Evolutionary conservation across 2,329 filamentous ascomycete species (phyloP), one percentile per base, ranked within the genome.

Genomic region (Fusarium chaquense): DNA sequence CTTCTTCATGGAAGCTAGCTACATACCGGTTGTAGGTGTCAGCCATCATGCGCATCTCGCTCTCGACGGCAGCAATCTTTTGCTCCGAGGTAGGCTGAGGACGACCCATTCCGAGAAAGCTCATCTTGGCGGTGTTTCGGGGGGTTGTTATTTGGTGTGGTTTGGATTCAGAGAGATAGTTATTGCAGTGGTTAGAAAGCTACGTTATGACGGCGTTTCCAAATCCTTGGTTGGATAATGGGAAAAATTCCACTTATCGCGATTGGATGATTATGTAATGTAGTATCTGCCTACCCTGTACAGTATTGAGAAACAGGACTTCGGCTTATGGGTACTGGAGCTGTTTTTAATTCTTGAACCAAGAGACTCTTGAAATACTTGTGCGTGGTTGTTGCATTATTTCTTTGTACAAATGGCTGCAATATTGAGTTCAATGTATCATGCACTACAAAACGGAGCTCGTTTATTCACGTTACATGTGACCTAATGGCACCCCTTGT

Each of bases 1-100:
- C 9, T 6, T 32, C 13, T 55, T 22, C 10, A 8, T n/a, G 12
- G 38, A 41, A 45, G 35, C 32, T 18, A 43, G 35, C 35, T 18
- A 41, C 71, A 70, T 89, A 98, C 96, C 96, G 93, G 85, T 94
- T 95, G 87, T 97, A 97, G 91, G 98, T 98, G 82, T 98, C 94
- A 68, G 94, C 93, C 75, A 98, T 90, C 86, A 98, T 94, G 83
- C 98, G 96, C 83, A 98, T 93, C 85, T 99, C 97, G 74, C 93
- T 91, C 85, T 99, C 95, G 76, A 97, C 94, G 76, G 93, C 93
- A 76, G 93, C 92, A 81, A 99, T 96, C 88, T 98, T 99, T 87
- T 98, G 93, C 81, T 93, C 94, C 77, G 94, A 97, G 70, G 93
- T 92, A 80, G 94, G 92, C 84, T 98, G 93, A 68, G 93, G 92